These are phyloP conservation scores for Phyllosticta ampelicida DNA, from an alignment of 2,329 filamentous ascomycete genomes.

Conservation along the genomic window DNA sequence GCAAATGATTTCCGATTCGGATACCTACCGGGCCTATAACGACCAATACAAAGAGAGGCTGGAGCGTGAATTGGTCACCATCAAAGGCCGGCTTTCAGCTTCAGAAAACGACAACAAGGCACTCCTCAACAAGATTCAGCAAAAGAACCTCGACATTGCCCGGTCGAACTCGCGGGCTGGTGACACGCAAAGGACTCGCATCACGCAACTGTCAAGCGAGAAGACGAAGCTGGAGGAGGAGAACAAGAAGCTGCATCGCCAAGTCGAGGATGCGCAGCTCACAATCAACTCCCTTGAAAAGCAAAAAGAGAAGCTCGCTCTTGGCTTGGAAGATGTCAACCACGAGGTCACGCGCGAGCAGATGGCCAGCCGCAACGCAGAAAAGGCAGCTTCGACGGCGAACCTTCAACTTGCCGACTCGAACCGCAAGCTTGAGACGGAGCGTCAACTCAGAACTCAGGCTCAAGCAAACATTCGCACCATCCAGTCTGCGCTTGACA, in stretches of 20 bases:
- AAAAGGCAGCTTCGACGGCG: constrained; percentile 72
- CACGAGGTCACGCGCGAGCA: constrained; percentile 86
- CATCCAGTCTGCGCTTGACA: constrained; percentile 67
- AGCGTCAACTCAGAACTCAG: constrained; percentile 73
- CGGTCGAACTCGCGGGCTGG: constrained; percentile 76
- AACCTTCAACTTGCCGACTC: constrained; percentile 78
- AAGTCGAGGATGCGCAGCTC: constrained; percentile 77
- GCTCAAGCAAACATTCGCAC: constrained; percentile 77
- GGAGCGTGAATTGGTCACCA: constrained; percentile 79
- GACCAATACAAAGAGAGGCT: constrained; percentile 91
- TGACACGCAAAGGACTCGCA: constrained; percentile 69
- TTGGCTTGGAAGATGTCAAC: constrained; percentile 82
- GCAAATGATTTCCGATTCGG: constrained; percentile 77
- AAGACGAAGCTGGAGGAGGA: constrained; percentile 77
- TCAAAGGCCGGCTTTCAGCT: constrained; percentile 78
- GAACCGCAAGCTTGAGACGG: constrained; percentile 81
- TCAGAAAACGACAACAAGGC: constrained; percentile 95
- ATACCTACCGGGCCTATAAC: constrained; percentile 77
- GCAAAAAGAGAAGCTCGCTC: constrained; percentile 81
- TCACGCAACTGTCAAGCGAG: constrained; percentile 65
- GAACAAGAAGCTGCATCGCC: constrained; percentile 66
- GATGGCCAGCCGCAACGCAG: constrained; percentile 78
- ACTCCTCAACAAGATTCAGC: constrained; percentile 92
- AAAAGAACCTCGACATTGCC: constrained; percentile 93
- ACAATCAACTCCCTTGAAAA: constrained; percentile 79